Conservation (phyloP, 495 filamentous ascomycete genomes). For the Diplogelasinospora grovesii region DNA sequence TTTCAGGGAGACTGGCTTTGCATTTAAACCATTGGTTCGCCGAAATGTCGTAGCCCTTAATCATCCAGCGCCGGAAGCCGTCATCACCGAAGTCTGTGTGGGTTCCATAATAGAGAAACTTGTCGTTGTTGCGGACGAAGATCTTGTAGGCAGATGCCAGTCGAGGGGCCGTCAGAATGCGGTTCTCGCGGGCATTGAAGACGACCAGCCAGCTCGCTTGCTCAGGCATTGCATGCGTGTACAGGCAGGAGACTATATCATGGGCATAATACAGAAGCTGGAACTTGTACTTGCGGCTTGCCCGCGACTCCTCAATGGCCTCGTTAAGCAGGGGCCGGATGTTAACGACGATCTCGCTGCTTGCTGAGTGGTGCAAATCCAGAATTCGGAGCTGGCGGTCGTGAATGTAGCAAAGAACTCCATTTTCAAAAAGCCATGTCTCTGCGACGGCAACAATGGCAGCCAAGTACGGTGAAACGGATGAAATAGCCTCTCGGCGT, state of each 20-base stretch:
- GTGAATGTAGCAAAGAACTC: constrained; percentile 55
- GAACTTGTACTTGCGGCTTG: constrained; percentile 41
- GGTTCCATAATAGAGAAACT: constrained; percentile 63
- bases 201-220: constrained; percentile 50
- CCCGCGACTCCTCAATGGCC: constrained; percentile 21
- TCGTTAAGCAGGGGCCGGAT: constrained; percentile 40
- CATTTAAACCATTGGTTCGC: constrained; percentile 23
- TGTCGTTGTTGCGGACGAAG: constrained; percentile 61
- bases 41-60: constrained; percentile 48
- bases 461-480: constrained; percentile 55
- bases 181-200: constrained; percentile 42
- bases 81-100: constrained; percentile 45
- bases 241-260: constrained; percentile 53
- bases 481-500: constrained; percentile 55
- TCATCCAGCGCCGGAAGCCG: constrained; percentile 54
- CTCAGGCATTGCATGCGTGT: constrained; percentile 31
- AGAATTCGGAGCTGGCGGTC: constrained; percentile 55
- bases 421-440: constrained; percentile 56
- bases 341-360: constrained; percentile 52
- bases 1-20: constrained; percentile 42
- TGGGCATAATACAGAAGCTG: constrained; percentile 56
- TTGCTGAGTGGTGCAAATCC: constrained; percentile 48
- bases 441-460: constrained; percentile 53
- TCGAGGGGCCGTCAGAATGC: constrained; percentile 32
- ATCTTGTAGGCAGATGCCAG: constrained; percentile 48